Conservation (phyloP, 768 basidiomycete genomes). For the Rhizopogon rudus region DNA sequence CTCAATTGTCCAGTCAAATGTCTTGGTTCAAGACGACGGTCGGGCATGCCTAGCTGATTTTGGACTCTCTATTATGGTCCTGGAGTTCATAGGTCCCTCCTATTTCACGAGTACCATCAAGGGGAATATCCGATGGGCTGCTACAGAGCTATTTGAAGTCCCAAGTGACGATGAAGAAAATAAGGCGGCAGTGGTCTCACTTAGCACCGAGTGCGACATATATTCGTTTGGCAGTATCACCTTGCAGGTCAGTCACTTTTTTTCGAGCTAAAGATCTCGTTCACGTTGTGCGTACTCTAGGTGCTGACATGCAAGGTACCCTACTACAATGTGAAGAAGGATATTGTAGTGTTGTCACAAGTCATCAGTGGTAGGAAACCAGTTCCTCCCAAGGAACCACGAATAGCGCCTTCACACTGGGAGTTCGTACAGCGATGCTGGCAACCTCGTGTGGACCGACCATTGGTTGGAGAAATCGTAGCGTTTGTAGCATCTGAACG, state of each 20-base stretch:
- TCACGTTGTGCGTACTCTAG: background rate
- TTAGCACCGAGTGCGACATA: slow-evolving; percentile 24
- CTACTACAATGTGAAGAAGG: background rate
- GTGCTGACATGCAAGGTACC: background rate
- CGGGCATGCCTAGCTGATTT: too few species aligned
- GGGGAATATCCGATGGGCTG: slow-evolving; percentile 43
- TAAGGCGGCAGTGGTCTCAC: too few species aligned
- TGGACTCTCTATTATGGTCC: slow-evolving; percentile 30
- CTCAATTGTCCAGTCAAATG: background rate
- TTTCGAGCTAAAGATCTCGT: slow-evolving; percentile 19
- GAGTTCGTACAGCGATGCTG: slow-evolving; percentile 36
- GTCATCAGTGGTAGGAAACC: too few species aligned
- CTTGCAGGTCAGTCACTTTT: slow-evolving; percentile 15
- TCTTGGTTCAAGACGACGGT: slow-evolving; percentile 30
- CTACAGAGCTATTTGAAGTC: slow-evolving; percentile 28
- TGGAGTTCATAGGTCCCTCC: slow-evolving; percentile 25
- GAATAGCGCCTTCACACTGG: slow-evolving; percentile 36
- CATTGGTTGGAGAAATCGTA: too few species aligned
- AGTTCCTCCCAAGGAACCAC: too few species aligned
- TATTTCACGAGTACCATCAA: slow-evolving; percentile 15
- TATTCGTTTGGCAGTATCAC: slow-evolving; percentile 39
- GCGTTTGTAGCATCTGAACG: too few species aligned
- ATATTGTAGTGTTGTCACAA: background rate
- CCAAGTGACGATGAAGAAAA: slow-evolving; percentile 1
- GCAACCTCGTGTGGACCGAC: slow-evolving; percentile 2